Percentiles rank a stretch among this genome's conserved stretches.
phyloP scores from a whole-genome alignment of 164 flowering plant genomes.

The Taxillus chinensis region DNA sequence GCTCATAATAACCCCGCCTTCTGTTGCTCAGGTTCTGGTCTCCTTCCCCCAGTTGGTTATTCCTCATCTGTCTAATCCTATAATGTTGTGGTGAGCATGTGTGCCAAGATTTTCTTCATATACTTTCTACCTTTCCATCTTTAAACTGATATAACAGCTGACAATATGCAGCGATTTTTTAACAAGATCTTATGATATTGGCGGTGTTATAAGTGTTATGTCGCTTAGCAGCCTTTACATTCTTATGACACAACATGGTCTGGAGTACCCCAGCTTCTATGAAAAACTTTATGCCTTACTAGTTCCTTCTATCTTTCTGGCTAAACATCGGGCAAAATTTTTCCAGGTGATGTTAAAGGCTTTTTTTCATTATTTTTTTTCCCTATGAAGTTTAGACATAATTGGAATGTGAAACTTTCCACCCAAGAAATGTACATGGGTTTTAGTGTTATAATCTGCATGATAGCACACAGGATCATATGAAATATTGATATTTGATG shows the following conservation, averaged over 20 bases:
- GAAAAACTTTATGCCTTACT: constrained; percentile 77
- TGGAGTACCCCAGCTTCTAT: constrained; percentile 90
- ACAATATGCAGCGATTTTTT: constrained; percentile 77
- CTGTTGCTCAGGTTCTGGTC: constrained; percentile 62
- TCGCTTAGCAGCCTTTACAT: constrained; percentile 84
- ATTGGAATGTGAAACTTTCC: background rate
- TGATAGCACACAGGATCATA: too few species aligned
- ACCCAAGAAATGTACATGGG: too few species aligned
- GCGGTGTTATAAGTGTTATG: constrained; percentile 96
- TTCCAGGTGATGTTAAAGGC: constrained; percentile 46
- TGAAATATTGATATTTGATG: too few species aligned
- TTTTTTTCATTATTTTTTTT: background rate
- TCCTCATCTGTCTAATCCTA: constrained; percentile 71
- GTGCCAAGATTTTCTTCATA: constrained; percentile 2
- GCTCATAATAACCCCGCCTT: background rate
- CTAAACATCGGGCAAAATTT: constrained; percentile 82
- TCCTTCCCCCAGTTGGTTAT: constrained; percentile 68
- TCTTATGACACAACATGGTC: constrained; percentile 87
- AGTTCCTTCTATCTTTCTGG: constrained; percentile 77
- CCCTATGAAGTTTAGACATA: background rate
- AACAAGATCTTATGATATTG: constrained; percentile 92
- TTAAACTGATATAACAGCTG: constrained; percentile 10
- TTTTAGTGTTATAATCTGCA: too few species aligned
- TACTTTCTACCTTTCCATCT: background rate
- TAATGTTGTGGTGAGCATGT: constrained; percentile 51